phyloP scores from a whole-genome alignment of 1,284 basidiomycete species.

The Malassezia yamatoensis region DNA sequence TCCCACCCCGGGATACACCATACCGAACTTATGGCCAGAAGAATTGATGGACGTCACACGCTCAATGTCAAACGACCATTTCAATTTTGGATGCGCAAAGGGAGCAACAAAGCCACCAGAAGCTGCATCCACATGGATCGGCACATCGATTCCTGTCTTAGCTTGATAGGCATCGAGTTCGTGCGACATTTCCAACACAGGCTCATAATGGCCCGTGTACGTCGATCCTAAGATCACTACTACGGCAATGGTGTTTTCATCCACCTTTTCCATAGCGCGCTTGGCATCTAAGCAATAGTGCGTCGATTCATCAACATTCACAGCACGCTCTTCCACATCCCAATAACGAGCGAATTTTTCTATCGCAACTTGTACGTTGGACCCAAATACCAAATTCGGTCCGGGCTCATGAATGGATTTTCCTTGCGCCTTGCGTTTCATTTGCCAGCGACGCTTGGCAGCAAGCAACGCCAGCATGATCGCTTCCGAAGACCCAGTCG shows the following conservation, averaged over 20 bases:
- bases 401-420: conserved; percentile 47
- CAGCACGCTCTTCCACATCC: conserved; percentile 59
- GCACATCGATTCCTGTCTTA: conserved; percentile 58
- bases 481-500: conserved; percentile 82
- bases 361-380: conserved; percentile 60
- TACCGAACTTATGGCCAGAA: conserved; percentile 68
- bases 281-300: conserved; percentile 69
- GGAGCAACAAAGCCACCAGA: conserved; percentile 56
- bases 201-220: conserved; percentile 87
- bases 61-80: conserved; percentile 58
- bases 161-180: conserved; percentile 74
- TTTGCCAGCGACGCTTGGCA: conserved; percentile 90
- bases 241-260: conserved; percentile 63
- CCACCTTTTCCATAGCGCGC: conserved; percentile 72
- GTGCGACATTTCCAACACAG: conserved; percentile 74
- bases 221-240: conserved; percentile 60
- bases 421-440: conserved; percentile 70
- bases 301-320: conserved; percentile 32
- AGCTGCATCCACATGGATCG: conserved; percentile 57
- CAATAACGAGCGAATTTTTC: conserved; percentile 68
- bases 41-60: conserved; percentile 77
- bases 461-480: conserved; percentile 83
- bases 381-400: conserved; percentile 66
- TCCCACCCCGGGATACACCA: conserved; percentile 64
- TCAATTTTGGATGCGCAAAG: conserved; percentile 62